These are phyloP conservation scores for Trichophyton benhamiae DNA, from an alignment of 2,329 filamentous ascomycete genomes.

Conservation along the genomic window DNA sequence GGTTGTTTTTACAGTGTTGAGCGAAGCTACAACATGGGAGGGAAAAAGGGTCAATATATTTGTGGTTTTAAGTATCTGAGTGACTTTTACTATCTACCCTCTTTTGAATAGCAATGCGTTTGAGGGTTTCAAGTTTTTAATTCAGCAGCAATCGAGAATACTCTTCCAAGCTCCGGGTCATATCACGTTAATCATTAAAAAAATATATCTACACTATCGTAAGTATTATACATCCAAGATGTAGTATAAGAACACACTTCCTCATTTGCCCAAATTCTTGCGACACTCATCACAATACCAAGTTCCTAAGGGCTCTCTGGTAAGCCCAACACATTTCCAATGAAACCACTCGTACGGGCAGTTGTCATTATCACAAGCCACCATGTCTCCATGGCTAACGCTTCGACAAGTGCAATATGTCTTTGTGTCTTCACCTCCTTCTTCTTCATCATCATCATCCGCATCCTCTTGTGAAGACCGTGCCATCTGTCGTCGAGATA, in stretches of 20 bases:
- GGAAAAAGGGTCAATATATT: neutral
- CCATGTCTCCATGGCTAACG: constrained; percentile 55
- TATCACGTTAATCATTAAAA: constrained; percentile 1
- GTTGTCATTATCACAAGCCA: constrained; percentile 53
- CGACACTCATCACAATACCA: constrained; percentile 46
- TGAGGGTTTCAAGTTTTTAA: neutral
- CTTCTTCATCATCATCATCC: constrained; percentile 39
- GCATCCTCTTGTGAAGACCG: constrained; percentile 29
- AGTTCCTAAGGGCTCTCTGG: constrained; percentile 45
- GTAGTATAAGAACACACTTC: neutral
- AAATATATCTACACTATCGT: neutral
- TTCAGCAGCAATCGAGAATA: neutral
- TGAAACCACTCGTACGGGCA: constrained; percentile 58
- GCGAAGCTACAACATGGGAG: neutral
- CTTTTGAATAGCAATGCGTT: neutral
- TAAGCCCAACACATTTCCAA: constrained; percentile 51
- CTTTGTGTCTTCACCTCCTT: constrained; percentile 46
- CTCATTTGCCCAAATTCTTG: constrained; percentile 28
- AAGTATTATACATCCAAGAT: neutral
- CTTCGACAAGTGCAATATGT: constrained; percentile 55
- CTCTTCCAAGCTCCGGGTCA: neutral
- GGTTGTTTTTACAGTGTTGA: neutral
- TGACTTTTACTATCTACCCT: neutral
- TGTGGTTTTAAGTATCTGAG: neutral
- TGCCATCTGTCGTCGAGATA: constrained; percentile 13